Conservation (phyloP, 2,329 filamentous ascomycete genomes). For the Blastomyces gilchristii region DNA sequence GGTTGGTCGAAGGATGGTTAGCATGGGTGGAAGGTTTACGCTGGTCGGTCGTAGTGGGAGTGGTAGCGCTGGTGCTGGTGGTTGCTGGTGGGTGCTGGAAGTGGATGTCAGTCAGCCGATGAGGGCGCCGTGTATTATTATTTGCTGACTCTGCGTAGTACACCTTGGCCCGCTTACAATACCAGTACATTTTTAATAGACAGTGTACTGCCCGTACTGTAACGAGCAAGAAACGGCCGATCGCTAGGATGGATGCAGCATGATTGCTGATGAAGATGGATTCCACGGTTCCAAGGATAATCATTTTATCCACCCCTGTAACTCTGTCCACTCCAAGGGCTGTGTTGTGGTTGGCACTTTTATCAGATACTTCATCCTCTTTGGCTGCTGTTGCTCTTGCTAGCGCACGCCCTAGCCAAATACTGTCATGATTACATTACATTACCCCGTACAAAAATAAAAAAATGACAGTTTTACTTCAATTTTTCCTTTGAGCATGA, state of each 20-base stretch:
- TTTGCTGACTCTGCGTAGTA: background rate
- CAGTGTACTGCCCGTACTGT: background rate
- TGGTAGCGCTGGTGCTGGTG: background rate
- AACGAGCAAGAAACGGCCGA: background rate
- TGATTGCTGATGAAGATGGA: background rate
- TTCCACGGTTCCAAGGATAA: constrained; percentile 1
- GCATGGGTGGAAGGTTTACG: background rate
- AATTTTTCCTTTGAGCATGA: background rate
- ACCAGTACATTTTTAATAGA: background rate
- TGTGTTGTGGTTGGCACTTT: background rate
- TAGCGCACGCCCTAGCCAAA: background rate
- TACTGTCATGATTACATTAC: background rate
- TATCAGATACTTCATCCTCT: background rate
- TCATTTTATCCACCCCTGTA: background rate
- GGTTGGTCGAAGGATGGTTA: background rate
- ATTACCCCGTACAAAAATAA: no score
- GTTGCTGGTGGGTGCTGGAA: background rate
- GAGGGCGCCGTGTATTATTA: background rate
- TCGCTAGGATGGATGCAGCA: background rate
- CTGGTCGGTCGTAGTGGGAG: background rate
- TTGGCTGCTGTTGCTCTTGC: background rate
- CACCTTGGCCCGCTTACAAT: background rate
- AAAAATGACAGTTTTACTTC: background rate
- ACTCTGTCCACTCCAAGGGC: background rate
- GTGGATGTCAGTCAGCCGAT: constrained; percentile 2